These are phyloP conservation scores for Chlorella sp. DNA, from an alignment of 139 green algal genomes.

Conservation along the genomic window DNA sequence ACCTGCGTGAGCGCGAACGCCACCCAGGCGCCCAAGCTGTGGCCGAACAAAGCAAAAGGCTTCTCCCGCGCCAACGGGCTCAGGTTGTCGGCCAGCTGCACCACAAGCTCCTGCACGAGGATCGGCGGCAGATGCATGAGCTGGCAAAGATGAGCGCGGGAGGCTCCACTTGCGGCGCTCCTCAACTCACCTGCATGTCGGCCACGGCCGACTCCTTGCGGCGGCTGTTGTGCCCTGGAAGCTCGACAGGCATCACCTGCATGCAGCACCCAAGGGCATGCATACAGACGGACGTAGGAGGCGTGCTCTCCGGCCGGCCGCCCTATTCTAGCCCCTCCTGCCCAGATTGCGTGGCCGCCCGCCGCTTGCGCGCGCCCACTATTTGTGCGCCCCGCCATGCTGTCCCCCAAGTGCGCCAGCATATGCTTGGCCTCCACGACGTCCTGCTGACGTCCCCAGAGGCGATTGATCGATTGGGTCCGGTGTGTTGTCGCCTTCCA, in stretches of 20 bases:
- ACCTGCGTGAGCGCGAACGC: slow-evolving; percentile 35
- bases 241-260: slow-evolving; percentile 58
- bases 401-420: not conserved
- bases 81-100: slow-evolving; percentile 18
- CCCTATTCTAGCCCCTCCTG: not conserved
- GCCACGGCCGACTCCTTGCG: slow-evolving; percentile 29
- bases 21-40: slow-evolving; percentile 68
- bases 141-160: too few species aligned
- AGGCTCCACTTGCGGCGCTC: too few species aligned
- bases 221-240: slow-evolving; percentile 50
- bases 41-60: slow-evolving; percentile 57
- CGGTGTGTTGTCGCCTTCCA: not conserved
- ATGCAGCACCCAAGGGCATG: not conserved
- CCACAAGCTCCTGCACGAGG: slow-evolving; percentile 21
- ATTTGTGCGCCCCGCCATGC: too few species aligned
- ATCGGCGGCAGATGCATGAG: too few species aligned
- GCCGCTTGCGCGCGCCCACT: not conserved
- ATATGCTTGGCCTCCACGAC: not conserved
- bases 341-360: not conserved
- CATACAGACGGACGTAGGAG: not conserved
- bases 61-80: slow-evolving; percentile 5
- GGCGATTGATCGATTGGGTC: not conserved
- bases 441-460: too few species aligned
- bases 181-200: too few species aligned
- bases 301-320: too few species aligned